Evolutionary conservation across 2,329 filamentous ascomycete species (phyloP).

Genomic region (Fusarium illudens): DNA sequence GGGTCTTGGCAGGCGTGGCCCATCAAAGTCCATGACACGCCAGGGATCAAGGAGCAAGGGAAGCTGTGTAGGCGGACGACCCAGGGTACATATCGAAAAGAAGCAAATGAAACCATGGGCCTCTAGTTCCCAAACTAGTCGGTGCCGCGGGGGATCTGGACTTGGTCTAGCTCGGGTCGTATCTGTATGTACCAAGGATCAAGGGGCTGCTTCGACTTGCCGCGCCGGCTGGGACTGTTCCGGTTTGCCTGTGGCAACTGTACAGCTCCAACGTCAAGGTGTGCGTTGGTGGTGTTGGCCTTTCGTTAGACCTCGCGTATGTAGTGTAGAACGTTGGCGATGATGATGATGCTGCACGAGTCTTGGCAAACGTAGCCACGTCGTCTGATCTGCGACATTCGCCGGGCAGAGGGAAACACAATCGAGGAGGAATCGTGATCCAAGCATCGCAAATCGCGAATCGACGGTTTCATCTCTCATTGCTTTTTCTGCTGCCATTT

Average conservation of each 20-base stretch:
- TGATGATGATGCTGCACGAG: no score
- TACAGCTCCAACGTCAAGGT: not conserved
- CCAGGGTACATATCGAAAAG: not conserved
- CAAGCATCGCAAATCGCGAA: not conserved
- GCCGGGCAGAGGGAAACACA: not conserved
- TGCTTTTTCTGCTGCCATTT: not conserved
- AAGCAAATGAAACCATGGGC: not conserved
- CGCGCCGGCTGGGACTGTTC: conserved; percentile 7
- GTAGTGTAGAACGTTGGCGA: no score
- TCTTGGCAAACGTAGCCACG: not conserved
- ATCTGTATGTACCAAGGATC: conserved; percentile 1
- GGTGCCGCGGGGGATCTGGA: conserved; percentile 30
- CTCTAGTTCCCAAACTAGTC: conserved; percentile 23
- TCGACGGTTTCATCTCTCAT: not conserved
- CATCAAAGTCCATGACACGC: not conserved
- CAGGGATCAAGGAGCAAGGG: not conserved
- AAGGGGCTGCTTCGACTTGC: conserved; percentile 6
- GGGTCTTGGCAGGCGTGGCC: not conserved
- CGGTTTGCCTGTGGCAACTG: not conserved
- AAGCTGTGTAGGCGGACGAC: not conserved
- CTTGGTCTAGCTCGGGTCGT: conserved; percentile 19
- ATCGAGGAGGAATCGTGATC: conserved; percentile 18
- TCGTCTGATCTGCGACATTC: conserved; percentile 8
- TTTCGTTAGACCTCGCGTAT: not conserved
- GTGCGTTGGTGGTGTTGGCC: not conserved